Base-by-base conservation (phyloP, 192 early-diverging fungal species). In the Linderina pennispora region DNA sequence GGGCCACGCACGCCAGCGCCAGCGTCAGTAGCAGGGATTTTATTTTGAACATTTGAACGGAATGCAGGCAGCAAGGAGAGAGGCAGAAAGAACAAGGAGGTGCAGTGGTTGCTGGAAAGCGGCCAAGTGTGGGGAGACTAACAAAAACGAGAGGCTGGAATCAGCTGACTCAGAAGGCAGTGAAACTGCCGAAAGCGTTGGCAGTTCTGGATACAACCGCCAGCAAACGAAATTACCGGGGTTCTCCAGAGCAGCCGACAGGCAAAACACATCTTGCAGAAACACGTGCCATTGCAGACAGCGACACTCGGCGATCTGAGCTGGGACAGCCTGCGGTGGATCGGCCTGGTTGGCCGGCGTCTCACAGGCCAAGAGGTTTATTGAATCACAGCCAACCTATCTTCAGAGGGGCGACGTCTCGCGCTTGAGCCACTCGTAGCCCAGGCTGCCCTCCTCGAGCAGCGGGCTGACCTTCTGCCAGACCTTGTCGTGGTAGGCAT, bases 71-170 rank as follows among this genome's bases (percentile, higher is more conserved):
- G n/a, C n/a, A n/a, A n/a, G n/a, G n/a, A n/a, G n/a, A n/a, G n/a
- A n/a, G n/a, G n/a, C n/a, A n/a, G n/a, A n/a, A 59, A 59, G 26
- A 55, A 72, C 51, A 42, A 58, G 37, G 60, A 59, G 32, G 50
- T 70, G 45, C 49, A 43, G 36, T 58, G 50, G 45, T 70, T 70
- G 26, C 62, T 72, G 11, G 62, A 64, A 32, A 50, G 45, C 9
- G 45, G 51, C 31, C 14, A 89, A 86, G 58, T 89, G 89, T 76
- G 90, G 91, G 89, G 91, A 94, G 64, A 79, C 75, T 8, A 81
- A 82, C 49, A 88, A 91, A 55, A 83, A 84, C 26, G 88, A 92
- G 45, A 72, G 71, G 23, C 79, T 83, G 37, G 88, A 86, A 14
- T 81, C 80, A 39, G 87, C 89, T 36, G 77, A 74, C 8, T 49